Conservation (phyloP, 352 stramenopile species). For the Globisporangium abappressorium region DNA sequence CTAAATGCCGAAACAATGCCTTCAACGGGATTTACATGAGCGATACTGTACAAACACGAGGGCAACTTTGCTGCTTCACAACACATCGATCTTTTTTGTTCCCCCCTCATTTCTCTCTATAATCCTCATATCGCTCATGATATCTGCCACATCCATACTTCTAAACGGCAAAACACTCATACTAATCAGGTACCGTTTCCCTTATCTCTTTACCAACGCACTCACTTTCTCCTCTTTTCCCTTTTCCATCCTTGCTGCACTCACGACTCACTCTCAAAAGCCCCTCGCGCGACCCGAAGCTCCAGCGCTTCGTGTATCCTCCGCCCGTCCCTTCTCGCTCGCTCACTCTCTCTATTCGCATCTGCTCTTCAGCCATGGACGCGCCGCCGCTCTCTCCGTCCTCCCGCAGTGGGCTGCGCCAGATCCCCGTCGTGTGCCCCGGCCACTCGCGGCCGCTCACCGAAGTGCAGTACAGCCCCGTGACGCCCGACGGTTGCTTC, state of each 20-base stretch:
- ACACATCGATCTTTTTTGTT: not conserved
- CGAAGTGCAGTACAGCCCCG: slow-evolving; percentile 71
- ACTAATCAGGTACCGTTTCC: not conserved
- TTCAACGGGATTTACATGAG: not conserved
- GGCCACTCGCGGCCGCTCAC: slow-evolving; percentile 79
- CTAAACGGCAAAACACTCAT: no score
- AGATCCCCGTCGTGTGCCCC: slow-evolving; percentile 87
- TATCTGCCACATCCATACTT: not conserved
- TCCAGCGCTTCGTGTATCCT: slow-evolving; percentile 8
- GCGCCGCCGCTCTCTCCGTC: slow-evolving; percentile 39
- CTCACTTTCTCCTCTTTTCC: not conserved
- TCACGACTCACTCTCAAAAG: not conserved
- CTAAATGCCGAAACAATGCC: not conserved
- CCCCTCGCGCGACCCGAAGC: slow-evolving; percentile 4
- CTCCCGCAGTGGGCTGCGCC: slow-evolving; percentile 43
- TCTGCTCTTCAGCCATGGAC: slow-evolving; percentile 1
- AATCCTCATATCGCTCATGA: not conserved
- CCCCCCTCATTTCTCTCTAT: not conserved
- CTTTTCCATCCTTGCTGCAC: not conserved
- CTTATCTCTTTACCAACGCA: not conserved
- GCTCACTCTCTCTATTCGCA: not conserved
- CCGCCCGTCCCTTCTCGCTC: not conserved
- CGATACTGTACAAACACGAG: not conserved
- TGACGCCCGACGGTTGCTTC: slow-evolving; percentile 52
- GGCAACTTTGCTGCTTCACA: not conserved